Base-by-base conservation (phyloP, 1,284 basidiomycete genomes). In the Mycosarcoma mackinlayi region DNA sequence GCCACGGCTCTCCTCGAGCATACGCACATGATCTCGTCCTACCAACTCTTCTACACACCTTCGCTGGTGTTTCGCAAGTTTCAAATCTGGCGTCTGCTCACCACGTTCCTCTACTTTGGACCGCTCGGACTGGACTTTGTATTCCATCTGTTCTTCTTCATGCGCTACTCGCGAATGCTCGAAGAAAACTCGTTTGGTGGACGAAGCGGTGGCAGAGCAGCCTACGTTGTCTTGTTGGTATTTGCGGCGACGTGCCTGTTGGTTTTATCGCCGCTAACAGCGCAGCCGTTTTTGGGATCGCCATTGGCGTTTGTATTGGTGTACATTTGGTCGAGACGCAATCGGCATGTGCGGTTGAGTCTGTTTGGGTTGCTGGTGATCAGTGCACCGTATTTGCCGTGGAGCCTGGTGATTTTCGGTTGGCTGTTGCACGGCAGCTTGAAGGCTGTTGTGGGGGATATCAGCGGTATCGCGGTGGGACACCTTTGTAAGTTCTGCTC, bases 91-190 rank as follows among this genome's bases (percentile, higher is more conserved):
- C 88, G 95, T 27, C 87, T 90, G 39, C 83, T 91, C 50, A 96
- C 94, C 24, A 94, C 91, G 8, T 98, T 98, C 86, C 89, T 95
- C 78, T 98, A 95, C 85, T 98, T 98, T 84, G 95, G 95, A 10
- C 88, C 90, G 0, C 88, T 98, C 73, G 92, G 91, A 2, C 40
- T 73, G 31, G 94, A 98, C 82, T 93, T 97, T 69, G 87, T 95
- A 57, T 96, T 98, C 84, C 94, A 98, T 83, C 86, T 98, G 57
- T 96, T 97, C 87, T 98, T 98, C 87, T 94, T 97, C 81, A 94
- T 98, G 92, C 87, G 95, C 51, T 98, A 98, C 82, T 93, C 92
- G 54, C 88, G 93, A 47, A 91, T 97, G 89, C 86, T 98, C 1
- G 95, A 98, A 84, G 93, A 97, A 83, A 93, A 93, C 24, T 93